Base-by-base conservation (phyloP, 208 protist genomes). In the Naegleria fowleri region DNA sequence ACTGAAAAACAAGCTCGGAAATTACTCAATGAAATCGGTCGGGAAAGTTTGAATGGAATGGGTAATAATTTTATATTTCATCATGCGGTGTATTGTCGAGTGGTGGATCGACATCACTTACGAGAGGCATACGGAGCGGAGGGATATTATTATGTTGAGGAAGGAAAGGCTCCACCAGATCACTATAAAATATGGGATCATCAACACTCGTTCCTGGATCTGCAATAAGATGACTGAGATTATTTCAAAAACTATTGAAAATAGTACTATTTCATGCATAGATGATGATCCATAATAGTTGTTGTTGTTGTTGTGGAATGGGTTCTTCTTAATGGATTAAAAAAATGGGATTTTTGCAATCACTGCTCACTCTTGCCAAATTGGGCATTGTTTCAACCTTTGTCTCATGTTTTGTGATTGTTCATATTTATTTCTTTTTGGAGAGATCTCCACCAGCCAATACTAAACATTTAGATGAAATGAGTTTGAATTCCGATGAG, bases 391-490 rank as follows among this genome's bases (percentile, higher is more conserved):
- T 67, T 15, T 29, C 19, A 15, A 19, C 55, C 19, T 67, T 67
- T 67, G 55, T 67, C 19, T 67, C 19, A 15, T 67, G 19, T 67
- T 67, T 67, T 67, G 55, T 67, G 11, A 29, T 67, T 15, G 11
- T 67, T 67, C 55, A 67, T 67, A 67, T 67, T 67, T 67, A 67
- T 67, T 67, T 67, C 55, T 67, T 67, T 67, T 67, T 67, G 55
- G 55, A 67, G 55, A 67, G 55, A 67, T 67, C 55, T 67, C 55
- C 55, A 67, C 55, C 55, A 22, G 55, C 55, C 19, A 67, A 67
- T 67, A 67, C 55, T 3, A 67, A 67, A 29, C 55, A 67, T 67
- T 67, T 67, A 3, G 55, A 67, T 67, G 55, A 67, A 29, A 67
- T 67, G 55, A 67, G 22, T 67, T 29, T 29, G 11, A 67, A 67